These are phyloP conservation scores for Backusella sp. DNA, from an alignment of 192 early-diverging fungal species.

Conservation along the genomic window DNA sequence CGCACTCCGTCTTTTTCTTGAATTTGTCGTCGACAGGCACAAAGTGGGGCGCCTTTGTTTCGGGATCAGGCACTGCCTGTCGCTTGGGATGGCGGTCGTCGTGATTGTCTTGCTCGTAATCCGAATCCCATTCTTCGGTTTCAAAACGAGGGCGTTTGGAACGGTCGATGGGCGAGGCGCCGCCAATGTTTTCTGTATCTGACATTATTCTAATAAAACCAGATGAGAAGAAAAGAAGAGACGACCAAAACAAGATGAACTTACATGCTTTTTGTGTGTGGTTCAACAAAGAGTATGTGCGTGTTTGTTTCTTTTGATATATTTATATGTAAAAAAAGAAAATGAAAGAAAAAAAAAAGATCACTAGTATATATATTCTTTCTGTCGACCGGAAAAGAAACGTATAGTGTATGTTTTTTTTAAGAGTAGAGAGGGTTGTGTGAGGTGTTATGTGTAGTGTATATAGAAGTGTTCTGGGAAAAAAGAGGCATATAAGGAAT, in stretches of 20 bases:
- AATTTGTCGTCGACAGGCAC: not conserved
- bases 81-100: conserved; percentile 32
- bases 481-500: not conserved
- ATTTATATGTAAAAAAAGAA: not conserved
- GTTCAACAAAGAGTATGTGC: not conserved
- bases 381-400: not conserved
- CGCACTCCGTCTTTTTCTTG: not conserved
- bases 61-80: conserved; percentile 37
- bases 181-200: conserved; percentile 18
- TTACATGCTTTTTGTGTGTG: not conserved
- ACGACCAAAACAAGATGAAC: not conserved
- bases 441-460: not conserved
- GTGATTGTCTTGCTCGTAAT: conserved; percentile 11
- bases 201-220: conserved; percentile 7
- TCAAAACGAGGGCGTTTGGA: conserved; percentile 33
- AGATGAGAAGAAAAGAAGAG: not conserved
- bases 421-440: not conserved
- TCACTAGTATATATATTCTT: not conserved
- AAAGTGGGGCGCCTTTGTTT: conserved; percentile 34
- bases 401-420: not conserved
- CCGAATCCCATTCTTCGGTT: conserved; percentile 31
- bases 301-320: not conserved
- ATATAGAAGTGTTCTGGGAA: not conserved
- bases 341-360: not conserved
- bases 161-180: conserved; percentile 29